Percentiles rank a stretch among this genome's conserved stretches.
Conservation (phyloP, 352 stramenopile genomes). For the Blastocystis sp. region DNA sequence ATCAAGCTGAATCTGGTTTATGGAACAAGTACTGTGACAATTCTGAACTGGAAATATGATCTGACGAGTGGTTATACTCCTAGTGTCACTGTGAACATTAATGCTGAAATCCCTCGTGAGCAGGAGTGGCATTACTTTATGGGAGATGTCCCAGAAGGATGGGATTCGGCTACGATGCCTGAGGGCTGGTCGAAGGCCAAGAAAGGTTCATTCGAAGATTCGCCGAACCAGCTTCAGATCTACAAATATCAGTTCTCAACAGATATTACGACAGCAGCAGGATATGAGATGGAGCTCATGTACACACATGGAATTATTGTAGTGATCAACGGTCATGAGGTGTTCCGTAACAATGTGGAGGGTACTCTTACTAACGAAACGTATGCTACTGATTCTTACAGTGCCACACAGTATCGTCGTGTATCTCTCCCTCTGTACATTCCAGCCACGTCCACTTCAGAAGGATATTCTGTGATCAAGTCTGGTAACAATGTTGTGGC, state of each 20-base stretch:
- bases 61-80: neutral
- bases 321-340: constrained; percentile 29
- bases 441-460: neutral
- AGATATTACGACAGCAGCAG: neutral
- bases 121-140: constrained; percentile 38
- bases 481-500: constrained; percentile 12
- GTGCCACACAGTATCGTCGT: neutral
- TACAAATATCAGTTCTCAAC: constrained; percentile 47
- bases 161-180: neutral
- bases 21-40: neutral
- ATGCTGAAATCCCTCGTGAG: neutral
- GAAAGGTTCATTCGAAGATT: constrained; percentile 17
- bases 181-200: constrained; percentile 30
- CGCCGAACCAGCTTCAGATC: constrained; percentile 34
- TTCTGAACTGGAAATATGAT: constrained; percentile 54
- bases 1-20: constrained; percentile 38
- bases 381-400: constrained; percentile 19
- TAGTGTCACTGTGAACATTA: constrained; percentile 16
- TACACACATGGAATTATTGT: constrained; percentile 18
- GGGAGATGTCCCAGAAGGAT: constrained; percentile 2
- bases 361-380: neutral
- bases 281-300: constrained; percentile 11
- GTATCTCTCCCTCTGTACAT: neutral
- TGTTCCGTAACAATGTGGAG: constrained; percentile 30
- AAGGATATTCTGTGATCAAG: neutral